phyloP scores from a whole-genome alignment of 1,139 yeast species.

The Wickerhamomyces sp. region DNA sequence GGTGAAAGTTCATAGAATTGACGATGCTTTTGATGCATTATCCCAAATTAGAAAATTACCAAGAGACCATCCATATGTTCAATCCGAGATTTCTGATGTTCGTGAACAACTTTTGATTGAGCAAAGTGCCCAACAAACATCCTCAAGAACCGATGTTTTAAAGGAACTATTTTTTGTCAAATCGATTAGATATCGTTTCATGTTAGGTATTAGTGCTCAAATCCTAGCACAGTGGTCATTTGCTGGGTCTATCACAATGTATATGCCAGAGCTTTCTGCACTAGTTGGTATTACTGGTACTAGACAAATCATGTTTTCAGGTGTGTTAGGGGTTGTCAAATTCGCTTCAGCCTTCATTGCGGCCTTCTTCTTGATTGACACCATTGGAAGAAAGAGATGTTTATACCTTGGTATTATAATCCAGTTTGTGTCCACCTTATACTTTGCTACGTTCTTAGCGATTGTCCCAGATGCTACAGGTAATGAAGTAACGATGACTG shows the following conservation, averaged over 20 bases:
- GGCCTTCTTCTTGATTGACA: constrained; percentile 41
- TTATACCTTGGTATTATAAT: constrained; percentile 35
- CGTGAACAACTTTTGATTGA: constrained; percentile 43
- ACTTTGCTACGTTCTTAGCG: constrained; percentile 41
- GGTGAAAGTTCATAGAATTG: constrained; percentile 60
- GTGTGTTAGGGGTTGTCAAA: constrained; percentile 47
- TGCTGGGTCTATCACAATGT: constrained; percentile 51
- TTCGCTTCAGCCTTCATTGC: constrained; percentile 38
- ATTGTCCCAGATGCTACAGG: constrained; percentile 41
- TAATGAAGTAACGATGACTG: constrained; percentile 25
- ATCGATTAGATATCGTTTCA: constrained; percentile 44
- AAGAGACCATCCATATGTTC: constrained; percentile 44
- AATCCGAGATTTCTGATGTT: constrained; percentile 49
- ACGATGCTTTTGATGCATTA: constrained; percentile 38
- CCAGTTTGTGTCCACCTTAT: constrained; percentile 26
- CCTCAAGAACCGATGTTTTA: constrained; percentile 26
- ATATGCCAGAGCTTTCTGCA: constrained; percentile 47
- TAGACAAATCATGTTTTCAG: constrained; percentile 47
- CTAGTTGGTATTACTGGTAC: constrained; percentile 37
- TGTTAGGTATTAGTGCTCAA: constrained; percentile 42
- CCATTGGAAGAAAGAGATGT: constrained; percentile 40
- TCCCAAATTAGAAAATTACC: constrained; percentile 43
- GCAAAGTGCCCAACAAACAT: constrained; percentile 31
- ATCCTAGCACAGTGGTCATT: constrained; percentile 60
- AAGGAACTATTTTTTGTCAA: constrained; percentile 33